Base-by-base conservation (phyloP, 78 protist species). In the Chrysochromulina parva region DNA sequence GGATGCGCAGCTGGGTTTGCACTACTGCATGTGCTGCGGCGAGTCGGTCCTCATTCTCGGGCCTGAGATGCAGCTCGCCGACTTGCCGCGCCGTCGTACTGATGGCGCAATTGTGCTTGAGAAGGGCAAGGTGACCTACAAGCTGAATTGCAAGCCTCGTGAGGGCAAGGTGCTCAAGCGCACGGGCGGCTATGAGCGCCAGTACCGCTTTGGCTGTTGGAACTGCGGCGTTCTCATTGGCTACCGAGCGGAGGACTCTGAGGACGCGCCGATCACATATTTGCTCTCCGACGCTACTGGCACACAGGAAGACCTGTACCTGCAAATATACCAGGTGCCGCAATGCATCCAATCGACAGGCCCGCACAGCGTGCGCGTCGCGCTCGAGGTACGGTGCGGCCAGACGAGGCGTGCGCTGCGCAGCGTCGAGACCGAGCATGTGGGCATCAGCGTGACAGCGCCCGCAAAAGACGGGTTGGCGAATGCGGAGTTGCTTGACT, bases 91-190 rank as follows among this genome's bases (percentile, higher is more conserved):
- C 9, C 86, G 86, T 4, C 57, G 47, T 20, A 53, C 86, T 3
- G 88, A 82, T 57, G 66, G 69, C 88, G 88, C 88, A 7, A 0
- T 0, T 11, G 88, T 82, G 88, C 53, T 82, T 28, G 73, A 53
- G 20, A 2, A 13, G 54, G 7, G 26, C 54, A 11, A 3, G 54
- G 0, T 22, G 2, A 0, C 3, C 13, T 54, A 14, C 26, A 57
- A 58, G 54, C 52, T 82, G 54, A 57, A 26, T 7, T 0, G 52
- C 14, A 78, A 48, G 65, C 28, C 19, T 6, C 71, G 38, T 14
- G n/a, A n/a, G 38, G 2, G 14, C 55, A n/a, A 2, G 88, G 17
- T 54, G 11, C 7, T 82, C 11, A 13, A 53, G 2, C 88, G 88
- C 24, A 14, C 3, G n/a, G 53, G 17, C 9, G 88, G 71, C 54